Evolutionary conservation across 1,284 basidiomycete species (phyloP), one percentile per base, ranked within the genome.

Genomic region (Ceratobasidium sp.): DNA sequence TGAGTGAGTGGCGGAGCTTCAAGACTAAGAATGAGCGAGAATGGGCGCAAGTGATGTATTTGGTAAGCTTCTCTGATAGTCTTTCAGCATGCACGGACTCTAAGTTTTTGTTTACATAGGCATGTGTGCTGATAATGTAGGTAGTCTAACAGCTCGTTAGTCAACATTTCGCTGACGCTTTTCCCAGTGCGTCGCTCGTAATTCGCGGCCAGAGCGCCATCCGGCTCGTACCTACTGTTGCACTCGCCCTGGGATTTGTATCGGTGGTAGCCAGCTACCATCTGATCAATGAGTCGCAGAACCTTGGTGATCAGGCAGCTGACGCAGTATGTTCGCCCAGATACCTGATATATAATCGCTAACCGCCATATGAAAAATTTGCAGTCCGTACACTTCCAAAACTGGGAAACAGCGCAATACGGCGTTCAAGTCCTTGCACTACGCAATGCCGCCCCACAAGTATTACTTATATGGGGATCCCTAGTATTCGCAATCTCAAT

Each of bases 11-110:
- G 69, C 38, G 69, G 5, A 28, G 10, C 17, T 71, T 59, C 56
- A 71, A 71, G 33, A 2, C 54, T n/a, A 71, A 71, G 69, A 71
- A 71, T 26, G 69, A 71, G n/a, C 23, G 28, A 13, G 69, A 71
- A 48, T 71, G 69, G 69, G 48, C 33, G 1, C 69, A 61, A 20
- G 42, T 33, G 15, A 48, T 71, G 52, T 46, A 42, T 9, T 54
- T 71, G 38, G 69, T 71, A 6, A 44, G 69, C 15, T 17, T 15
- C 12, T 6, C 40, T 10, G 46, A n/a, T n/a, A n/a, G n/a, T 23
- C 1, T 20, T 23, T 1, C 0, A 56, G 0, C 26, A 46, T 3
- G 5, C 0, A 26, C 42, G 26, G 13, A 65, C 2, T 13, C 23
- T 38, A 7, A 23, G n/a, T 0, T 1, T 40, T 26, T 57, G 2